Evolutionary conservation across 2,329 filamentous ascomycete species (phyloP), one percentile per base, ranked within the genome.

Genomic region (Pseudopyrenochaeta lycopersici): DNA sequence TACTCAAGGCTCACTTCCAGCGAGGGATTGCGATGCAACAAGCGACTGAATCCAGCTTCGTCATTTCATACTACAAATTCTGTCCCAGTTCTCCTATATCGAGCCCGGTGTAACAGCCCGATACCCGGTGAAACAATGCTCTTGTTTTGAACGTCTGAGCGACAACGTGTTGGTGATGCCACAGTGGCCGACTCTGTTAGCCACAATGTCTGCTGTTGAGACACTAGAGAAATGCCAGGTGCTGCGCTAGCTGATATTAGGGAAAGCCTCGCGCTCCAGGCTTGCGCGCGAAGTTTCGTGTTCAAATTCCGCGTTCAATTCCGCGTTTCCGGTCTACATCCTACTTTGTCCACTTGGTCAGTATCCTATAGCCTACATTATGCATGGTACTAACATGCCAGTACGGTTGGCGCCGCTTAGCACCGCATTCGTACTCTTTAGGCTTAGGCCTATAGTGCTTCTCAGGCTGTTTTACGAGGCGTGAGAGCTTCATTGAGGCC

Each of bases 401-500:
- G 32, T 35, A 35, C 32, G n/a, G n/a, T n/a, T n/a, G n/a, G n/a
- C n/a, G n/a, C n/a, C n/a, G n/a, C n/a, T n/a, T n/a, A n/a, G n/a
- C n/a, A n/a, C n/a, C n/a, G n/a, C n/a, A n/a, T n/a, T n/a, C n/a
- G n/a, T n/a, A n/a, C n/a, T n/a, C n/a, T n/a, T n/a, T n/a, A n/a
- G n/a, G n/a, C n/a, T n/a, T 35, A 35, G 32, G 32, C 32, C 32
- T 35, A 35, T n/a, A n/a, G 27, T 43, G 23, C 23, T 43, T 43
- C 27, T 32, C 41, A 43, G 23, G n/a, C 41, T 31, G 41, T 7
- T 43, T 32, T 20, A 43, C n/a, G 41, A 43, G n/a, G 27, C 23
- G 27, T 20, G 41, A n/a, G 41, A 43, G 41, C n/a, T 32, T 43
- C 41, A 43, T 32, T 1, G 41, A 43, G 27, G 10, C 41, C 41